Evolutionary conservation across 345 rosid species (phyloP).

Genomic region (Sonneratia alba): DNA sequence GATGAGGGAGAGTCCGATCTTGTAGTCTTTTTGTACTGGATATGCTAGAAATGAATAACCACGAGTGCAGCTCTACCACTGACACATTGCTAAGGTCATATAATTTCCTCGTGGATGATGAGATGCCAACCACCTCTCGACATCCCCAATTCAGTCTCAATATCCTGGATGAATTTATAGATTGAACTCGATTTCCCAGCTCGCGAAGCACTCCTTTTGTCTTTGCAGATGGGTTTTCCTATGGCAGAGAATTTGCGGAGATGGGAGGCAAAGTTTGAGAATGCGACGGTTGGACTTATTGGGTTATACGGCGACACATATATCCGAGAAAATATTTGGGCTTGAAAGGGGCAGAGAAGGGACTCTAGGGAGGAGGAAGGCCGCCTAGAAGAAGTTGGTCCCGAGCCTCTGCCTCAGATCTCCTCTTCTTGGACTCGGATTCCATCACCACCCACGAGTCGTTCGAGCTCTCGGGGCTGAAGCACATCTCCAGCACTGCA

Average conservation of each 20-base stretch:
- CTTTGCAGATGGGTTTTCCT: background rate
- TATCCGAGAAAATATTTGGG: background rate
- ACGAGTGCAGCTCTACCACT: background rate
- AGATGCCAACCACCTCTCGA: conserved; percentile 1
- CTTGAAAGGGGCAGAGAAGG: background rate
- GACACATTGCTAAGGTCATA: background rate
- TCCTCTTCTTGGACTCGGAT: conserved; percentile 34
- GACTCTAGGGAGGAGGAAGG: background rate
- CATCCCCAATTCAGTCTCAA: background rate
- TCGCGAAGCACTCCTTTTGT: background rate
- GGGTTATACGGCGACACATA: background rate
- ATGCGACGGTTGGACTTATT: background rate
- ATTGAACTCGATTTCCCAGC: background rate
- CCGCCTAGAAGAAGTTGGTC: background rate
- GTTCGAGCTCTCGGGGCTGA: conserved; percentile 50
- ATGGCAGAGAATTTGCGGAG: conserved; percentile 3
- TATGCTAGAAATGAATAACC: background rate
- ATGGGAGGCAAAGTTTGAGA: background rate
- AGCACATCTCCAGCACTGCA: conserved; percentile 51
- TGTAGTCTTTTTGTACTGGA: background rate
- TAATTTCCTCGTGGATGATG: background rate
- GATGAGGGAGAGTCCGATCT: too few relatives aligned
- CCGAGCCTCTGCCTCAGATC: conserved; percentile 9
- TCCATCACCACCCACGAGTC: conserved; percentile 37
- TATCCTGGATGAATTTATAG: background rate